A percentile compares a stretch with the other conserved stretches of the same genome.
phyloP scores from a whole-genome alignment of 2,329 filamentous ascomycete genomes.

The Ophiosphaerella narmari region DNA sequence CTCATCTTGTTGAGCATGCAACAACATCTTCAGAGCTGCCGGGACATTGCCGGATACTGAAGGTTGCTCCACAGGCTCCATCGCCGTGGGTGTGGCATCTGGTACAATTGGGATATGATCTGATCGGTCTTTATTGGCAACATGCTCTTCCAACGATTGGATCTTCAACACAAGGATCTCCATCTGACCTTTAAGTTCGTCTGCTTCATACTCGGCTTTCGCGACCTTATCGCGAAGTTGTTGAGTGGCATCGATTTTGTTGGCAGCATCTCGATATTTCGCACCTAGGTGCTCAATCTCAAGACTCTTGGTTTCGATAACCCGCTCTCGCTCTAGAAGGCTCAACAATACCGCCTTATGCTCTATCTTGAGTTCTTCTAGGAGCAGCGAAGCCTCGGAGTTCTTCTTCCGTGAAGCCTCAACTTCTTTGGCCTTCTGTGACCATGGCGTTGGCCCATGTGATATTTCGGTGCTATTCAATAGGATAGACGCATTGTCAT shows the following conservation, averaged over 20 bases:
- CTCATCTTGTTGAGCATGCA: conserved; percentile 32
- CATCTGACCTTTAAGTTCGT: conserved; percentile 19
- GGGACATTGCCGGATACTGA: conserved; percentile 12
- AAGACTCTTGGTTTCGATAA: conserved; percentile 62
- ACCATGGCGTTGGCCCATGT: conserved; percentile 76
- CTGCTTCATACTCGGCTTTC: neutral
- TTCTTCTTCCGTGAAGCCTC: conserved; percentile 80
- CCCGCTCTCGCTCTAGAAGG: conserved; percentile 77
- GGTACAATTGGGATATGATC: conserved; percentile 3
- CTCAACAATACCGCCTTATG: conserved; percentile 71
- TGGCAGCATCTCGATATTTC: conserved; percentile 33
- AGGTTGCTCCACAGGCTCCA: conserved; percentile 18
- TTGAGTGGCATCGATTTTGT: conserved; percentile 29
- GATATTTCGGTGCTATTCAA: conserved; percentile 64
- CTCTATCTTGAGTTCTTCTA: conserved; percentile 78
- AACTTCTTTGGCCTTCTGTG: conserved; percentile 77
- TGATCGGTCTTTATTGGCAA: conserved; percentile 11
- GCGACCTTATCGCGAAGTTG: conserved; percentile 26
- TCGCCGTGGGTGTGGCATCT: conserved; percentile 2
- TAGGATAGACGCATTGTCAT: conserved; percentile 59
- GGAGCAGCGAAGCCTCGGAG: conserved; percentile 82
- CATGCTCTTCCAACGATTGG: conserved; percentile 16
- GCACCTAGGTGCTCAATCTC: conserved; percentile 93
- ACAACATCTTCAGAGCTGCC: conserved; percentile 18
- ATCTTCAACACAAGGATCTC: conserved; percentile 25